Base-by-base conservation (phyloP, 2,329 filamentous ascomycete genomes). In the Epichloe elymi region DNA sequence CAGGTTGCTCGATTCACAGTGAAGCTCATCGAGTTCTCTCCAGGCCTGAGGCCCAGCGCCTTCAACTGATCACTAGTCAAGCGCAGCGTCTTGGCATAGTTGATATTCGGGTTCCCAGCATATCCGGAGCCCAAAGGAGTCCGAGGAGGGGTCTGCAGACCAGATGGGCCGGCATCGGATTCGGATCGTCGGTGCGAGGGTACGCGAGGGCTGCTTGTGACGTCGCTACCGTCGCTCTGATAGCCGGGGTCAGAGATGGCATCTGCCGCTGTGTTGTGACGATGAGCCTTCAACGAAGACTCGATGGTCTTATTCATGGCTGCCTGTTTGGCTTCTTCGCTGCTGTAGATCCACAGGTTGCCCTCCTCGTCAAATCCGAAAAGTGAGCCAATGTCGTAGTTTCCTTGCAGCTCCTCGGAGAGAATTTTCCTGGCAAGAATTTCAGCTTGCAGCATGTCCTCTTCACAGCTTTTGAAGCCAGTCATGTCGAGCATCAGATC, bases 291-390 rank as follows among this genome's bases (percentile, higher is more conserved):
- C 46, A 78, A 62, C 10, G 74, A 70, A 7, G 73, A 69, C 51
- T 78, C 75, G 54, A 77, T 73, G 1, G 76, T 77, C 58, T 71
- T 77, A 64, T 85, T 83, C 71, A 84, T 84, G 35, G 91, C 91
- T 6, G 86, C 85, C 60, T 93, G 85, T 63, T 96, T 97, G 23
- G 93, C 89, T 62, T 95, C 90, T 66, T 97, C 90, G 60, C 90
- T 97, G 69, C 89, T 93, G 70, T 98, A 98, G 58, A 98, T 97
- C 91, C 93, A 97, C n/a, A 98, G 75, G 61, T 98, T 98, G 6
- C 93, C 93, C 53, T 93, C 82, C 62, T 95, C 89, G 63, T 98
- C 93, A 43, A 93, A 91, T 12, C 90, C 93, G 59, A 98, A 95
- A 33, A 98, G 75, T 2, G 91, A 85, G 5, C 93, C 93, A 59